Evolutionary conservation across 345 rosid species (phyloP), one percentile per base, ranked within the genome.

Genomic region (Luvunga scandens): DNA sequence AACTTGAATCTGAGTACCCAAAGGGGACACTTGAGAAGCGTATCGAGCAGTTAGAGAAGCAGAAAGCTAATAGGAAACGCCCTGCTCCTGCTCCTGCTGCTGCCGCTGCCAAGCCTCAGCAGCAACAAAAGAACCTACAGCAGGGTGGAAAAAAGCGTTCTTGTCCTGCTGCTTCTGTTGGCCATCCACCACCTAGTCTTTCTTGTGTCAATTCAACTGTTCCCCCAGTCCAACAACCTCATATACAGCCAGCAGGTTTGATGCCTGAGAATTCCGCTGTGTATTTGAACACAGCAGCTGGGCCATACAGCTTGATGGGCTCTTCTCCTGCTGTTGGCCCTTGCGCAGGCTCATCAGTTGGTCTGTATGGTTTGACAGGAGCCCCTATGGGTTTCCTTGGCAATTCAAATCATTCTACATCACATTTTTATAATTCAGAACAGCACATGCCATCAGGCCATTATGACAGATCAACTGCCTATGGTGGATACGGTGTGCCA

Each of bases 31-130:
- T 91, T 22, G 80, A 83, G 79, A 86, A 86, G 56, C 91, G 90
- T 38, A 82, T 90, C 64, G 84, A 86, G 73, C 92, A 85, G 84
- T 89, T 95, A 50, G 94, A 93, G 88, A 91, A 88, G 84, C 81
- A 78, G 74, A 90, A 83, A 82, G 89, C 91, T 69, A 78, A 81
- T 77, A 85, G 84, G 85, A 91, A 86, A 78, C 84, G 90, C 60
- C 69, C 64, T 57, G 25, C 85, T 83, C 75, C 75, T 6, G 81
- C 84, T 25, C 21, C 55, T 22, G 66, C 63, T 62, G 71, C 81
- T 78, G 80, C 81, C 76, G 80, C 82, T 28, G 60, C 86, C 55
- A 87, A 83, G 84, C 83, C 88, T 50, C 86, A 78, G 82, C 77
- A 68, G 56, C 79, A 73, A 68, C 76, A 76, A 61, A 53, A 53